Conservation (phyloP, 176 grass and related monocot species). For the Raddia guianensis region DNA sequence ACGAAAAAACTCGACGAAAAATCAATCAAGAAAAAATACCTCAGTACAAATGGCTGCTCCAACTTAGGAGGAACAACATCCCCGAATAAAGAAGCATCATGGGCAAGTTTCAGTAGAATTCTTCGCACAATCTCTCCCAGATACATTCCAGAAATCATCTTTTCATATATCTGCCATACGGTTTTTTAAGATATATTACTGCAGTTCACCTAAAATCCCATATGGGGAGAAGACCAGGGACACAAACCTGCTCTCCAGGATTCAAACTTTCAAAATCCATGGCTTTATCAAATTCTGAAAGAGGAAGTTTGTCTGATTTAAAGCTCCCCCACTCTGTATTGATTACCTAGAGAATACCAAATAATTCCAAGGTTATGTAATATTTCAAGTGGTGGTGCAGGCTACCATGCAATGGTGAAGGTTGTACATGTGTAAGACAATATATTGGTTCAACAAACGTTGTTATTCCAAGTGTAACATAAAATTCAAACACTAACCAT, state of each 20-base stretch:
- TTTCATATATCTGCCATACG: conserved; percentile 79
- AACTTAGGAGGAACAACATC: conserved; percentile 80
- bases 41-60: conserved; percentile 70
- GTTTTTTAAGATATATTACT: conserved; percentile 8
- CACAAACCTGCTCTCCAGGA: conserved; percentile 72
- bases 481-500: conserved; percentile 52
- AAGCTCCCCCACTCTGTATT: conserved; percentile 96
- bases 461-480: conserved; percentile 1
- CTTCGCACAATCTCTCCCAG: conserved; percentile 87
- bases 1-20: conserved; percentile 18
- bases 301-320: conserved; percentile 73
- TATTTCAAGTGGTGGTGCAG: not conserved
- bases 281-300: conserved; percentile 78
- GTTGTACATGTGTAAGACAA: not conserved
- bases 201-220: not conserved
- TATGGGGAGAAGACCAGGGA: not conserved
- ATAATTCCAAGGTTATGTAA: not conserved
- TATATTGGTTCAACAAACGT: conserved; percentile 4
- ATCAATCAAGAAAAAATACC: conserved; percentile 53
- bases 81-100: conserved; percentile 78
- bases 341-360: conserved; percentile 64
- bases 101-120: conserved; percentile 75
- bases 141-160: conserved; percentile 95
- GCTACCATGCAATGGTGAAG: not conserved
- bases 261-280: conserved; percentile 90